A percentile compares a stretch with the other conserved stretches of the same genome.
These are phyloP conservation scores for Schizopora paradoxa DNA, from an alignment of 1,284 basidiomycete genomes.

Conservation along the genomic window DNA sequence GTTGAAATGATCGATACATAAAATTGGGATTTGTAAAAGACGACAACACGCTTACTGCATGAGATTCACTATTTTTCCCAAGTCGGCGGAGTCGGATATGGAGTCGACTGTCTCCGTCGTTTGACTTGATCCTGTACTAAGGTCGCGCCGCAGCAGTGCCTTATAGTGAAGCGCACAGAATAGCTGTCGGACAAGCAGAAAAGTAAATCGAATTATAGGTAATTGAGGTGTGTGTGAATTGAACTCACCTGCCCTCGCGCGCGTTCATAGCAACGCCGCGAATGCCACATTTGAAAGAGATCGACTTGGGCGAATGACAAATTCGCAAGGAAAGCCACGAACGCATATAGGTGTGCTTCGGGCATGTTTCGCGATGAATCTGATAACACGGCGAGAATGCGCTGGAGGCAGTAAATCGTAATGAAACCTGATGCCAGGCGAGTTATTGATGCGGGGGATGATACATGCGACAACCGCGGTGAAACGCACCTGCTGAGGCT, in stretches of 20 bases:
- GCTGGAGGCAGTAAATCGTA: conserved; percentile 55
- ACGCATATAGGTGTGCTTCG: conserved; percentile 64
- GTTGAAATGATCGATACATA: neutral
- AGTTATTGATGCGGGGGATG: conserved; percentile 20
- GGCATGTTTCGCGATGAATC: conserved; percentile 28
- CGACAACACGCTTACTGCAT: conserved; percentile 51
- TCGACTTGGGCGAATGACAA: conserved; percentile 66
- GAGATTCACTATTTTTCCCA: conserved; percentile 68
- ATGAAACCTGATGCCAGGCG: conserved; percentile 42
- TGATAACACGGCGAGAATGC: conserved; percentile 47
- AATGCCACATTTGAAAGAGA: conserved; percentile 61
- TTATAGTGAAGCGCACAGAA: conserved; percentile 72
- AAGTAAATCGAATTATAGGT: neutral
- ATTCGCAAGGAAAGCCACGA: conserved; percentile 61
- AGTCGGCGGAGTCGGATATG: conserved; percentile 42
- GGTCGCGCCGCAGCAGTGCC: conserved; percentile 55
- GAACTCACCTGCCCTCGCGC: conserved; percentile 44
- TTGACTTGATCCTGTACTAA: conserved; percentile 41
- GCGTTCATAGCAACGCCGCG: conserved; percentile 58
- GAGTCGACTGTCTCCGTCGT: conserved; percentile 38
- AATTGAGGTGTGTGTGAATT: too few relatives aligned
- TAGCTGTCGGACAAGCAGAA: conserved; percentile 31
- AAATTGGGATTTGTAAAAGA: conserved; percentile 6
- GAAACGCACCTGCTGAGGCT: conserved; percentile 49
- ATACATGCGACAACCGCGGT: conserved; percentile 19